These are phyloP conservation scores for Coccomyxa sp. DNA, from an alignment of 139 green algal genomes.

Conservation along the genomic window DNA sequence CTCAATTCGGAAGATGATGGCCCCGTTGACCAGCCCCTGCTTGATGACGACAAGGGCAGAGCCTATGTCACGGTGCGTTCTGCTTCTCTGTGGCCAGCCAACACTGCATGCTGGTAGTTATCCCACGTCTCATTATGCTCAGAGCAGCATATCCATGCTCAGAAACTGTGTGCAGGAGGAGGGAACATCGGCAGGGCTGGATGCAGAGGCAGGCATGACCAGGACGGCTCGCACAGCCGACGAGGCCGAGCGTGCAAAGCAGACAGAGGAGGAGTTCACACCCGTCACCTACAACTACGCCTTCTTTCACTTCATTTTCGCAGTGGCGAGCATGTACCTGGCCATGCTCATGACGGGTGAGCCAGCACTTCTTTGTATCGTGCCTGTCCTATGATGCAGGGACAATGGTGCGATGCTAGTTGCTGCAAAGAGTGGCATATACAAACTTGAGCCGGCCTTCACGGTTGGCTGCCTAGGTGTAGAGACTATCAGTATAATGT, in stretches of 20 bases:
- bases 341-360: conserved; percentile 92
- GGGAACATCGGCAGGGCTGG: conserved; percentile 64
- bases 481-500: too few relatives aligned
- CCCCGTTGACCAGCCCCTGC: conserved; percentile 1
- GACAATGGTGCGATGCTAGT: too few relatives aligned
- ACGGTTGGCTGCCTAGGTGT: too few relatives aligned
- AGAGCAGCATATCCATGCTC: neutral
- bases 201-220: conserved; percentile 27
- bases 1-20: conserved; percentile 9
- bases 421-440: too few relatives aligned
- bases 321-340: conserved; percentile 90
- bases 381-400: neutral
- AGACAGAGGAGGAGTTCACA: conserved; percentile 37
- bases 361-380: too few relatives aligned
- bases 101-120: too few relatives aligned
- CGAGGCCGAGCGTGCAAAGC: conserved; percentile 2
- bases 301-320: conserved; percentile 98
- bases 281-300: conserved; percentile 55
- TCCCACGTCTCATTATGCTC: too few relatives aligned
- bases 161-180: neutral
- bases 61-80: neutral
- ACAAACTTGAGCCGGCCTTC: too few relatives aligned
- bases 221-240: conserved; percentile 12
- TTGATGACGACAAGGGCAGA: conserved; percentile 5
- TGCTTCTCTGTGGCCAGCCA: neutral